Conservation (phyloP, 1,284 basidiomycete genomes). For the Dichomitus squalens region DNA sequence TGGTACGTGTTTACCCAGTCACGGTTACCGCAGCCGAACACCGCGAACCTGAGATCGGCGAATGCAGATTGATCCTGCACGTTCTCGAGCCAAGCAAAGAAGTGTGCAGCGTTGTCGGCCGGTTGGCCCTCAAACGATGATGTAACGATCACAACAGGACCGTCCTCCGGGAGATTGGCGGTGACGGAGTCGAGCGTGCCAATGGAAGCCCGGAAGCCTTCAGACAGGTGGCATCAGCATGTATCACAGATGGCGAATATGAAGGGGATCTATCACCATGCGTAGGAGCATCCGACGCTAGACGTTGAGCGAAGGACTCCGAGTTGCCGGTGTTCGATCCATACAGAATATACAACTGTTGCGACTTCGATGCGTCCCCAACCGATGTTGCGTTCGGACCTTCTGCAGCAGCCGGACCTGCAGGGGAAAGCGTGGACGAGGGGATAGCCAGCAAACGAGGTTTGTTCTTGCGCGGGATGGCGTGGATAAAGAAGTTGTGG, state of each 20-base stretch:
- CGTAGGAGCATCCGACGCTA: slow-evolving; percentile 41
- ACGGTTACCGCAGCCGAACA: slow-evolving; percentile 57
- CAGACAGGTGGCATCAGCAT: not conserved
- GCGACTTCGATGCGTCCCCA: slow-evolving; percentile 5
- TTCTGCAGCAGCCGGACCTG: not conserved
- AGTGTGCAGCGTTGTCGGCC: slow-evolving; percentile 50
- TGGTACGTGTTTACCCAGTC: slow-evolving; percentile 57
- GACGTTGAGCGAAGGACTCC: slow-evolving; percentile 50
- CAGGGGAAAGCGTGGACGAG: not conserved
- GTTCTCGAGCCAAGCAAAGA: slow-evolving; percentile 43
- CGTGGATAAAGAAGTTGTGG: slow-evolving; percentile 44
- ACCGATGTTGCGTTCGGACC: not conserved
- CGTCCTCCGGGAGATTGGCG: slow-evolving; percentile 44
- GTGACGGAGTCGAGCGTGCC: slow-evolving; percentile 46
- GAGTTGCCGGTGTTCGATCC: slow-evolving; percentile 55
- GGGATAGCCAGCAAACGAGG: slow-evolving; percentile 17
- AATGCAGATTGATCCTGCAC: slow-evolving; percentile 33
- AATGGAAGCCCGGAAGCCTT: slow-evolving; percentile 44
- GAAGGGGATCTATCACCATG: slow-evolving; percentile 34
- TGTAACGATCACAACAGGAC: slow-evolving; percentile 50
- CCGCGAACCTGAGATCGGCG: slow-evolving; percentile 42
- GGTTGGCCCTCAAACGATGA: slow-evolving; percentile 55
- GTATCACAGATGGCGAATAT: not conserved
- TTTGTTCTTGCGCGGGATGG: slow-evolving; percentile 34
- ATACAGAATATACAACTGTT: slow-evolving; percentile 44